Percentiles rank a stretch among this genome's conserved stretches.
phyloP scores from a whole-genome alignment of 2,329 filamentous ascomycete species.

The Lachnum nothofagi region DNA sequence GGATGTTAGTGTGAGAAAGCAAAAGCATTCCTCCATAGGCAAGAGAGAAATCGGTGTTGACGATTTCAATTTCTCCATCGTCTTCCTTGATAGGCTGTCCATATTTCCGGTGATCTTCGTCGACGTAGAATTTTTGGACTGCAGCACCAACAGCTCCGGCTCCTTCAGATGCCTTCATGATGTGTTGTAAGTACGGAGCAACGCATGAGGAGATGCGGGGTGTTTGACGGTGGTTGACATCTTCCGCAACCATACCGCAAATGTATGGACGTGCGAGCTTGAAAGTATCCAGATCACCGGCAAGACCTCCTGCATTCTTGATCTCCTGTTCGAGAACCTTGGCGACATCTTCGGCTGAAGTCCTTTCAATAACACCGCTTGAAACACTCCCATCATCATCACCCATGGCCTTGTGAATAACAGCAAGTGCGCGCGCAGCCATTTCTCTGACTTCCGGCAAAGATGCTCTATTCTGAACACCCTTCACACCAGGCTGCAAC shows the following conservation, averaged over 20 bases:
- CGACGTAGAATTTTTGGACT: constrained; percentile 72
- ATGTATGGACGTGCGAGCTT: constrained; percentile 68
- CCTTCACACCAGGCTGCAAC: constrained; percentile 87
- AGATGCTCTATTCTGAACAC: constrained; percentile 79
- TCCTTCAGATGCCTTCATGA: constrained; percentile 60
- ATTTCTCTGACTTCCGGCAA: constrained; percentile 92
- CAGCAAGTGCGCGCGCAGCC: constrained; percentile 71
- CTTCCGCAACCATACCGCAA: constrained; percentile 77
- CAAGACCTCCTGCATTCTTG: constrained; percentile 60
- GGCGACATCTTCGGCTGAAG: constrained; percentile 66
- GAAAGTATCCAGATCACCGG: constrained; percentile 60
- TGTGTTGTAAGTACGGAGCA: constrained; percentile 66
- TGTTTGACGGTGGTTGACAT: constrained; percentile 77
- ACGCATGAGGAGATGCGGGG: constrained; percentile 65
- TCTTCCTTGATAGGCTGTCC: constrained; percentile 82
- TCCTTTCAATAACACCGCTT: constrained; percentile 55
- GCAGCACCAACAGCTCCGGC: constrained; percentile 61
- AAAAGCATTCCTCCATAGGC: constrained; percentile 97
- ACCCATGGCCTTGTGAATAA: constrained; percentile 92
- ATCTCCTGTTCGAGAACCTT: constrained; percentile 71
- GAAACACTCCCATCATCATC: constrained; percentile 56
- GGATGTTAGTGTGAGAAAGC: constrained; percentile 90
- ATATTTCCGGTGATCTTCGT: constrained; percentile 82
- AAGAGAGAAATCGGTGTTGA: constrained; percentile 95
- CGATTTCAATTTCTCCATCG: constrained; percentile 89